Percentiles rank a stretch among this genome's conserved stretches.
phyloP scores from a whole-genome alignment of 495 filamentous ascomycete genomes.

The Viridothelium virens region DNA sequence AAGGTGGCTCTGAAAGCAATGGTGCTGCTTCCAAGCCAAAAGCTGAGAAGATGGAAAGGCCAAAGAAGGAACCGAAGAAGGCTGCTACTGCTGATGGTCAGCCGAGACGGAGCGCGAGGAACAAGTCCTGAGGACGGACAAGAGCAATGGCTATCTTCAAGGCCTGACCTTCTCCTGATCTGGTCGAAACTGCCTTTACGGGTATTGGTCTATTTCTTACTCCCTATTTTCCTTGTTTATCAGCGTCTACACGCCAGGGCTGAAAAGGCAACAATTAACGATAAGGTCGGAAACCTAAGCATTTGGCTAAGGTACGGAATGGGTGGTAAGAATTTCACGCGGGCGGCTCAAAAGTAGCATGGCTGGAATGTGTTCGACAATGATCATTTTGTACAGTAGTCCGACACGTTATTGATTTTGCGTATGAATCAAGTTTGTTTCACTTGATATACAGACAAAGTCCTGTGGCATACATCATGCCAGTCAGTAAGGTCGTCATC shows the following conservation, averaged over 20 bases:
- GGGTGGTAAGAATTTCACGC: not conserved
- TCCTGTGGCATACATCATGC: not conserved
- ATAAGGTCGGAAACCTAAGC: not conserved
- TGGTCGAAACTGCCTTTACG: not conserved
- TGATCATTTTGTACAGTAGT: not conserved
- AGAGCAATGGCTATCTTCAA: not conserved
- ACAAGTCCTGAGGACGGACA: constrained; percentile 15
- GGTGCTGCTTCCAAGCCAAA: constrained; percentile 14
- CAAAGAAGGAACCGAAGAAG: constrained; percentile 33
- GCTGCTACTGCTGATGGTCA: constrained; percentile 36
- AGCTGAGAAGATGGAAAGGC: constrained; percentile 27
- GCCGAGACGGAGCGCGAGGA: constrained; percentile 32
- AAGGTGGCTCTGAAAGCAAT: constrained; percentile 26
- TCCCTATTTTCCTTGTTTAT: not conserved
- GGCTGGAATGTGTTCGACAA: not conserved
- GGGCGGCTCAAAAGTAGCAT: not conserved
- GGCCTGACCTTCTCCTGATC: not conserved
- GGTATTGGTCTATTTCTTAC: not conserved
- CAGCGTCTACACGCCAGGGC: not conserved
- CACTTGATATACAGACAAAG: not conserved
- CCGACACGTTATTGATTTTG: not conserved
- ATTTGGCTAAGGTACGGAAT: not conserved
- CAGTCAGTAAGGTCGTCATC: too few species aligned
- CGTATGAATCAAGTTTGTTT: not conserved
- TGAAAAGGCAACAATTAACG: not conserved